Evolutionary conservation across 148 eudicot species (phyloP).

Genomic region (Chenopodium suecicum): DNA sequence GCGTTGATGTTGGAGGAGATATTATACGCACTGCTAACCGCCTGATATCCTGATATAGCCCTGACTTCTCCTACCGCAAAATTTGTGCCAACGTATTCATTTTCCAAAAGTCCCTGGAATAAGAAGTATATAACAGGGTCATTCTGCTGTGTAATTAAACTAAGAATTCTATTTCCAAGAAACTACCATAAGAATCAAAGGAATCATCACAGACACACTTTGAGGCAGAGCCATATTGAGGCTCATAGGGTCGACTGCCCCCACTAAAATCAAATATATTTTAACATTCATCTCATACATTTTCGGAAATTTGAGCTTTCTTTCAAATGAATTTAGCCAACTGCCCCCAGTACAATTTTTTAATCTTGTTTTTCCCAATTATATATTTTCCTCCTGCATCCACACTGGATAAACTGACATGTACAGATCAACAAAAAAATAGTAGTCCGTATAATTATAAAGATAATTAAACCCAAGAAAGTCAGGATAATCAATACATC

Average conservation of each 20-base stretch:
- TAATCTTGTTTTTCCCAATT: neutral
- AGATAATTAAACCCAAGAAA: neutral
- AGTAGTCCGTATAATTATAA: neutral
- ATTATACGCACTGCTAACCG: constrained; percentile 67
- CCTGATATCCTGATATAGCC: constrained; percentile 78
- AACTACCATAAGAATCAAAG: neutral
- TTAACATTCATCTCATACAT: neutral
- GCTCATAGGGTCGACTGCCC: too few species aligned
- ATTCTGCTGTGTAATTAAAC: neutral
- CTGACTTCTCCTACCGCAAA: constrained; percentile 91
- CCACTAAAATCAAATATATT: too few species aligned
- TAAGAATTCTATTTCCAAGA: neutral
- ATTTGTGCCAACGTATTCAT: constrained; percentile 65
- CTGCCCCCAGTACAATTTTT: neutral
- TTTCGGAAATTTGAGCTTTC: neutral
- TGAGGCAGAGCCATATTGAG: too few species aligned
- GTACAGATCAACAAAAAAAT: neutral
- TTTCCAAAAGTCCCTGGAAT: constrained; percentile 84
- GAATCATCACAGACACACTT: neutral
- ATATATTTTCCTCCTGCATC: neutral
- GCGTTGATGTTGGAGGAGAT: constrained; percentile 55
- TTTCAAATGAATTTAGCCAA: neutral
- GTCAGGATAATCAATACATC: neutral
- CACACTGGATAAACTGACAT: neutral
- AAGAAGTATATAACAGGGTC: constrained; percentile 4